Evolutionary conservation across 2,329 filamentous ascomycete species (phyloP), one percentile per base, ranked within the genome.

Genomic region (Fusarium protoensiforme): DNA sequence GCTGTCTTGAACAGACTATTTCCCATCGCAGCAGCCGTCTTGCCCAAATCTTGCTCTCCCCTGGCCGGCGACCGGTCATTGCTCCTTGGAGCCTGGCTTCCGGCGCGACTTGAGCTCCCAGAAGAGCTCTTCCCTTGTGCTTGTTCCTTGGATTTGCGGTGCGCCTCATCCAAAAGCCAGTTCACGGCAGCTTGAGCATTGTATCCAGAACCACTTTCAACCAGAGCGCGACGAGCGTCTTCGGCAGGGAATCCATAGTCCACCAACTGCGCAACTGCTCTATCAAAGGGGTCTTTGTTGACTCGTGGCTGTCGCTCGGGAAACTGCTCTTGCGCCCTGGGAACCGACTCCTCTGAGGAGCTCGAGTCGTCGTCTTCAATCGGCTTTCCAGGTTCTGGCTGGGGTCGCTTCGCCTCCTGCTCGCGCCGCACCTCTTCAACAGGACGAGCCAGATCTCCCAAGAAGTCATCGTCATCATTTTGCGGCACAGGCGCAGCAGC

Each of bases 241-340:
- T 97, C 94, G 0, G 91, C 88, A 0, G 94, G 91, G 77, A 99
- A 99, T 1, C 96, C 96, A 90, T 98, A 98, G 75, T 98, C 96
- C 4, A 98, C 91, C 29, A 99, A 85, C 80, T 98, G 94, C 11
- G 94, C 94, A 29, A 98, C 90, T 11, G 95, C 94, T 74, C 89
- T 90, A 78, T 98, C 94, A 66, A 92, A 91, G 1, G 83, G 73
- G 68, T 85, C 81, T 74, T 82, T 78, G 39, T 75, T 78, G 20
- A 76, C 67, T 46, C 68, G 78, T 7, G 77, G 73, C 14, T 68
- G 69, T 51, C 77, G 75, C 53, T 77, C 74, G 14, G 65, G 27
- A 51, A 69, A 77, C 35, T 71, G 77, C 29, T 76, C 69, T 20
- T 62, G 69, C 11, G 73, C 73, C 29, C 67, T 65, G 7, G 64